A percentile compares a stretch with the other conserved stretches of the same genome.
phyloP scores from a whole-genome alignment of 2,329 filamentous ascomycete species.

The Fusarium duplospermum region DNA sequence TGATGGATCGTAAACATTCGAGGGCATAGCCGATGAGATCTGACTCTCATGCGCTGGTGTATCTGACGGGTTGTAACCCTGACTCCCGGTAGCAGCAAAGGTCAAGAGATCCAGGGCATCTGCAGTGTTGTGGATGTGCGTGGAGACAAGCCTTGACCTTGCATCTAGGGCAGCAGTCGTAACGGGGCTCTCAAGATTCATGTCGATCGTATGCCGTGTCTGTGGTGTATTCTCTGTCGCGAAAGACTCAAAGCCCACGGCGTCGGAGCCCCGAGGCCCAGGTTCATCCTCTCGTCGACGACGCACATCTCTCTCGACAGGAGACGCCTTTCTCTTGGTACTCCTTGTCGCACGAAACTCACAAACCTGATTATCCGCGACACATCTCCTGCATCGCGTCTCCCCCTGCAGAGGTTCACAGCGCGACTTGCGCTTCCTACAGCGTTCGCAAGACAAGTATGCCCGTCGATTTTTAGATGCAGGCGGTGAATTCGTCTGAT shows the following conservation, averaged over 20 bases:
- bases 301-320: background rate
- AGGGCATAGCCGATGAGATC: background rate
- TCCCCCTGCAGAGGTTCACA: slow-evolving; percentile 8
- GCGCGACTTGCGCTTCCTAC: slow-evolving; percentile 21
- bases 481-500: slow-evolving; percentile 3
- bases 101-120: slow-evolving; percentile 27
- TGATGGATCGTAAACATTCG: background rate
- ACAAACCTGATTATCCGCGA: slow-evolving; percentile 5
- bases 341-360: slow-evolving; percentile 9
- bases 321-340: background rate
- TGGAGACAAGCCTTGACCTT: slow-evolving; percentile 20
- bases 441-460: slow-evolving; percentile 17
- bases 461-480: slow-evolving; percentile 4
- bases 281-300: background rate
- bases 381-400: slow-evolving; percentile 13
- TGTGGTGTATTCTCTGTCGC: background rate
- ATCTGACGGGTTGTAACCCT: background rate
- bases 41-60: slow-evolving; percentile 1
- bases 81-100: slow-evolving; percentile 8
- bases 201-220: background rate
- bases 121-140: slow-evolving; percentile 23
- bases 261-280: background rate
- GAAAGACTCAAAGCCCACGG: background rate
- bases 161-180: slow-evolving; percentile 8
- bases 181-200: background rate